Evolutionary conservation across 345 rosid genomes (phyloP).

Genomic region (Dimocarpus longan): DNA sequence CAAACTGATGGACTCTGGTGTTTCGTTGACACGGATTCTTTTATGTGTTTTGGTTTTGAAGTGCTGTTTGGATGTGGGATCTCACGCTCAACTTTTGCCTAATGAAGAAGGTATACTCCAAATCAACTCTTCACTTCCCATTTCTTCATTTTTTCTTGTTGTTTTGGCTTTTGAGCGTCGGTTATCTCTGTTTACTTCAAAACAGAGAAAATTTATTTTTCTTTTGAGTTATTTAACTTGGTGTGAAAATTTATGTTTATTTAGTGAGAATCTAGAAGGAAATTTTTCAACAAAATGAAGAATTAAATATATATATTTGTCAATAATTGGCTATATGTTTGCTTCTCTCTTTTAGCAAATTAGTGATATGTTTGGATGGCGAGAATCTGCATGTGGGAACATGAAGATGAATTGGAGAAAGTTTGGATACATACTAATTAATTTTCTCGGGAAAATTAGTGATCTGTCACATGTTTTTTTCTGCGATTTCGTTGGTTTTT

Average conservation of each 20-base stretch:
- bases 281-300: neutral
- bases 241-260: neutral
- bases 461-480: too few species aligned
- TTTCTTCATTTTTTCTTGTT: neutral
- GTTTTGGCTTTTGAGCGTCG: neutral
- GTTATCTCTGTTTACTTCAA: neutral
- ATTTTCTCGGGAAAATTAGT: neutral
- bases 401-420: neutral
- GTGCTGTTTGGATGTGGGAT: constrained; percentile 34
- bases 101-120: constrained; percentile 52
- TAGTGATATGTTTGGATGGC: neutral
- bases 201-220: neutral
- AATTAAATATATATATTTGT: too few species aligned
- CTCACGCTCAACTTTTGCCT: constrained; percentile 55
- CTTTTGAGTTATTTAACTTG: neutral
- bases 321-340: too few species aligned
- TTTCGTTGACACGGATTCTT: constrained; percentile 26
- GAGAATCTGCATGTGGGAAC: neutral
- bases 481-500: too few species aligned
- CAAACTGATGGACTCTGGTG: constrained; percentile 34
- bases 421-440: neutral
- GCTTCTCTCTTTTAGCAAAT: too few species aligned
- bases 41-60: constrained; percentile 32
- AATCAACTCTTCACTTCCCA: neutral
- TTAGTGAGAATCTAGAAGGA: constrained; percentile 9